Evolutionary conservation across 768 basidiomycete species (phyloP), one percentile per base, ranked within the genome.

Genomic region (Tricholoma furcatifolium): DNA sequence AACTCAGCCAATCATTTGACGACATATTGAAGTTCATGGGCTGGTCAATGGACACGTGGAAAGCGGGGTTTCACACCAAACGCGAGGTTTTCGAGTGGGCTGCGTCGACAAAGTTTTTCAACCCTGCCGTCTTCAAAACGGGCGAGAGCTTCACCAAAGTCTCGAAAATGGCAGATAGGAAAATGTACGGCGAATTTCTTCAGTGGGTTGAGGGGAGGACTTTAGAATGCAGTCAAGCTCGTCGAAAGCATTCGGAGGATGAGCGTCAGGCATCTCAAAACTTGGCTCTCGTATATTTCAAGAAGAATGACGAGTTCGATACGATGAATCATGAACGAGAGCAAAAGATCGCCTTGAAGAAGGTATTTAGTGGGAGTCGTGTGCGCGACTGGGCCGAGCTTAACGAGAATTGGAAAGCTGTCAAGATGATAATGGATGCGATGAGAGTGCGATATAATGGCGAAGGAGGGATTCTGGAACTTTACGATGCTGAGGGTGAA

Each of bases 131-230:
- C 14, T 73, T 83, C 48, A 62, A 49, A 48, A 65, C 59, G 39
- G 75, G 75, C 50, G 58, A 62, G 10, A 74, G 72, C 12, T 68
- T 71, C 44, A 67, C 60, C 58, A 82, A 80, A 57, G 74, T 73
- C 27, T 27, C 27, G 27, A 27, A 27, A 45, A 74, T 71, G 53
- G 61, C 62, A 27, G 74, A 73, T 15, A 75, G 87, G 15, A 67
- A 58, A 36, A 85, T 88, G 84, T 87, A 84, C 59, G 63, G 67
- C 9, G 75, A 79, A 44, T 89, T 88, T 50, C 67, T 83, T 4
- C 58, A 68, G 7, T 87, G 78, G 77, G 77, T 72, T 14, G 61
- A 69, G 20, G 65, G 62, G 42, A 63, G 60, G 53, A 18, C 27
- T 18, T 17, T 54, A 4, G 50, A 56, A 32, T 7, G 50, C 56